Conservation (phyloP, 2,329 filamentous ascomycete genomes). For the Aureobasidium sp. region DNA sequence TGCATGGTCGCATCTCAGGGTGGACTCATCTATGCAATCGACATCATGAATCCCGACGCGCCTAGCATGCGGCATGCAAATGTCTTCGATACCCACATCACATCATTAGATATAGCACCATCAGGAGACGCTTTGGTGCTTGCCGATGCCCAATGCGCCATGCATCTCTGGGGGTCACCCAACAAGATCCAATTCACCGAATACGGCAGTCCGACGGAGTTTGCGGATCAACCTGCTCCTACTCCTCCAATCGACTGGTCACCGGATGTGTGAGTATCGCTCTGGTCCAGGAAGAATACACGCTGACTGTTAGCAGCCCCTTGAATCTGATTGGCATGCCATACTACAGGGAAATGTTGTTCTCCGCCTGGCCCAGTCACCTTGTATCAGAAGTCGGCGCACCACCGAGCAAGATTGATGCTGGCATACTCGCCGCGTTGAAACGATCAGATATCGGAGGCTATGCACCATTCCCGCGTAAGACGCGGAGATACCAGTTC, state of each 20-base stretch:
- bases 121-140: conserved; percentile 81
- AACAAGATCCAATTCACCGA: conserved; percentile 83
- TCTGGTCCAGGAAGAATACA: no score
- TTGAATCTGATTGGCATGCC: conserved; percentile 84
- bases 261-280: conserved; percentile 55
- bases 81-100: conserved; percentile 62
- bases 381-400: conserved; percentile 79
- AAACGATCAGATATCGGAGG: conserved; percentile 32
- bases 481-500: conserved; percentile 70
- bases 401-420: conserved; percentile 68
- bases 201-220: conserved; percentile 68
- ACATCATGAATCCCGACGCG: conserved; percentile 87
- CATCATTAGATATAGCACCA: conserved; percentile 76
- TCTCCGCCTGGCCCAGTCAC: conserved; percentile 85
- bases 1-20: conserved; percentile 88
- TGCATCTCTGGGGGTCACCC: conserved; percentile 85
- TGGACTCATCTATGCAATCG: conserved; percentile 91
- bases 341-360: conserved; percentile 79
- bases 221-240: conserved; percentile 59
- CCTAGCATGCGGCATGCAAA: conserved; percentile 80
- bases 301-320: conserved; percentile 46
- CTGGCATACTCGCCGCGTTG: conserved; percentile 60
- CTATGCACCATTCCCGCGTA: conserved; percentile 70
- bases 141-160: conserved; percentile 67
- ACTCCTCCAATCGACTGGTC: conserved; percentile 38